phyloP scores from a whole-genome alignment of 345 rosid species.

The Salix viminalis region DNA sequence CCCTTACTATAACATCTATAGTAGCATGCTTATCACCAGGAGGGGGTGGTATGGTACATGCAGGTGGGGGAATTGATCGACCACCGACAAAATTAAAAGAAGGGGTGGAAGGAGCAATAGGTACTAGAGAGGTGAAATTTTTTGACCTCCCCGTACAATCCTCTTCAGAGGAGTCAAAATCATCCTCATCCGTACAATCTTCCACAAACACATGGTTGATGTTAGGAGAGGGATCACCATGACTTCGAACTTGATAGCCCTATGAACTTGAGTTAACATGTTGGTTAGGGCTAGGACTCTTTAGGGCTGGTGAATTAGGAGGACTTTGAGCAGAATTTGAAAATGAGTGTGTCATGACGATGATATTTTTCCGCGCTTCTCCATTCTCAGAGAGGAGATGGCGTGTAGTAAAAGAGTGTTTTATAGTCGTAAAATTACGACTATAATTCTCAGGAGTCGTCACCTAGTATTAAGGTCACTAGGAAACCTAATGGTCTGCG shows the following conservation, averaged over 20 bases:
- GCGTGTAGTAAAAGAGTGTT: rapidly evolving
- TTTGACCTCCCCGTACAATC: not conserved
- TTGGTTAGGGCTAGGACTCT: no score
- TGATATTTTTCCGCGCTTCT: rapidly evolving
- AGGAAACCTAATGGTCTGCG: no score
- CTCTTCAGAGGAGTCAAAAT: not conserved
- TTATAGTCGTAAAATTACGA: no score
- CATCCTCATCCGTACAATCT: not conserved
- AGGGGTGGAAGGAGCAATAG: not conserved
- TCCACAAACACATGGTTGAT: not conserved
- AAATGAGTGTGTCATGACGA: no score
- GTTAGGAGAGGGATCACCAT: not conserved
- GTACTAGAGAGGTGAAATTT: not conserved
- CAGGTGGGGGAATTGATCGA: not conserved
- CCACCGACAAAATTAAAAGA: no score
- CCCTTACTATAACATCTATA: not conserved
- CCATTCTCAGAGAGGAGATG: rapidly evolving
- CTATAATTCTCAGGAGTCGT: rapidly evolving
- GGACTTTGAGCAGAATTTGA: no score
- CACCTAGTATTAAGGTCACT: no score
- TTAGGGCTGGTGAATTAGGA: no score
- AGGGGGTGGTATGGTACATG: not conserved
- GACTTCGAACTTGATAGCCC: no score
- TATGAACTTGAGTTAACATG: no score
- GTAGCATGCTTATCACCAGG: not conserved